These are phyloP conservation scores for Aspergillus niger DNA, from an alignment of 2,329 filamentous ascomycete genomes.

Conservation along the genomic window DNA sequence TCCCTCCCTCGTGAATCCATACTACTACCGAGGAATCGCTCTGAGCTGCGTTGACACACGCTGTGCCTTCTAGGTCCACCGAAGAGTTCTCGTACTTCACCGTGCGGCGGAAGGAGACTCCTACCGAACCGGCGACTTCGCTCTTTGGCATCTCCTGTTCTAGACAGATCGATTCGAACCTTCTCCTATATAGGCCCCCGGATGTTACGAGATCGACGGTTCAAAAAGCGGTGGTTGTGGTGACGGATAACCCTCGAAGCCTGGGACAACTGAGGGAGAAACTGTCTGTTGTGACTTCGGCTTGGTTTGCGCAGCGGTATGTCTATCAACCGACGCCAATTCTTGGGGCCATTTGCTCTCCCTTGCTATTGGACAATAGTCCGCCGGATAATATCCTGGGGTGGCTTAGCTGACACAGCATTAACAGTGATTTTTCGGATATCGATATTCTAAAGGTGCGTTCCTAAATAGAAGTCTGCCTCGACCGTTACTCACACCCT, in stretches of 20 bases:
- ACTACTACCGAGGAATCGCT: neutral
- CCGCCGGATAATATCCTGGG: neutral
- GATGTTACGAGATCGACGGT: conserved; percentile 97
- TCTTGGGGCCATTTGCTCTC: neutral
- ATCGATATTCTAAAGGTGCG: conserved; percentile 76
- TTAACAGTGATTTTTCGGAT: conserved; percentile 75
- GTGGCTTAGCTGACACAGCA: conserved; percentile 9
- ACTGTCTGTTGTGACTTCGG: conserved; percentile 83
- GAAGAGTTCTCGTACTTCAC: conserved; percentile 99
- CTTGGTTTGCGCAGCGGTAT: conserved; percentile 90
- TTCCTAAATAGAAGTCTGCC: conserved; percentile 5
- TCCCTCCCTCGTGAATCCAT: neutral
- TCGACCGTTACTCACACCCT: conserved; percentile 17
- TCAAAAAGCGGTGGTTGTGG: conserved; percentile 95
- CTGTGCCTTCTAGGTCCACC: conserved; percentile 60
- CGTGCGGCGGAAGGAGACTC: conserved; percentile 61
- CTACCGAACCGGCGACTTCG: conserved; percentile 64
- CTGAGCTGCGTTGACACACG: conserved; percentile 13
- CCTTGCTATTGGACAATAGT: conserved; percentile 3
- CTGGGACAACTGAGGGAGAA: conserved; percentile 91
- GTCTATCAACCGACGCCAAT: conserved; percentile 21
- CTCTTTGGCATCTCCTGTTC: conserved; percentile 97
- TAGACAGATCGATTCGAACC: conserved; percentile 79
- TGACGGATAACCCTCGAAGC: conserved; percentile 84
- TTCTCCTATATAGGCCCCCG: conserved; percentile 73